These are phyloP conservation scores for Penicillium polonicum DNA, from an alignment of 2,329 filamentous ascomycete species.

Conservation along the genomic window DNA sequence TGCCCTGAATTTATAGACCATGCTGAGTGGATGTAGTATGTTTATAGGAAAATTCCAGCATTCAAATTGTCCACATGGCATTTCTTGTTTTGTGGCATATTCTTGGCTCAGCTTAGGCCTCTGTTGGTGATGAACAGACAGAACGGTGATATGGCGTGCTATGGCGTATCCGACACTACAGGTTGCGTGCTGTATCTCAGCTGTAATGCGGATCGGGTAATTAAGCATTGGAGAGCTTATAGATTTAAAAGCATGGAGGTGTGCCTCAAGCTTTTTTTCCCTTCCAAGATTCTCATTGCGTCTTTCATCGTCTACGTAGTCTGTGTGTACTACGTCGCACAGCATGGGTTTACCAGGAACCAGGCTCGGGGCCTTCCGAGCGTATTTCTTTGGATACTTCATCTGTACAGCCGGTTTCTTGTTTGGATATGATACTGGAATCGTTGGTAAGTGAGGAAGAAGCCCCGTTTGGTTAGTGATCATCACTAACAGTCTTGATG, in stretches of 20 bases:
- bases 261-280: background rate
- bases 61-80: background rate
- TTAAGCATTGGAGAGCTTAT: background rate
- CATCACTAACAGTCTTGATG: background rate
- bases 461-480: too few relatives aligned
- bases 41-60: background rate
- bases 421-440: constrained; percentile 37
- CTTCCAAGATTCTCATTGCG: background rate
- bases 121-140: background rate
- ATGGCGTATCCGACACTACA: constrained; percentile 21
- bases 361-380: constrained; percentile 22
- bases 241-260: constrained; percentile 4
- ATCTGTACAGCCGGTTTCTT: constrained; percentile 33
- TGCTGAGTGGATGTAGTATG: background rate
- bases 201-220: background rate
- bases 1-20: background rate
- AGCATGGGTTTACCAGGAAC: constrained; percentile 15
- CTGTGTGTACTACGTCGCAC: background rate
- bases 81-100: background rate
- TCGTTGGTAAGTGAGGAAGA: constrained; percentile 25
- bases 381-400: constrained; percentile 27
- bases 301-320: background rate
- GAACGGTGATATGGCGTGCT: constrained; percentile 20
- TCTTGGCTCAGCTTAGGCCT: background rate
- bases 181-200: constrained; percentile 18